Percentiles rank a stretch among this genome's conserved stretches.
Conservation (phyloP, 768 basidiomycete species). For the Boletus fagicola region DNA sequence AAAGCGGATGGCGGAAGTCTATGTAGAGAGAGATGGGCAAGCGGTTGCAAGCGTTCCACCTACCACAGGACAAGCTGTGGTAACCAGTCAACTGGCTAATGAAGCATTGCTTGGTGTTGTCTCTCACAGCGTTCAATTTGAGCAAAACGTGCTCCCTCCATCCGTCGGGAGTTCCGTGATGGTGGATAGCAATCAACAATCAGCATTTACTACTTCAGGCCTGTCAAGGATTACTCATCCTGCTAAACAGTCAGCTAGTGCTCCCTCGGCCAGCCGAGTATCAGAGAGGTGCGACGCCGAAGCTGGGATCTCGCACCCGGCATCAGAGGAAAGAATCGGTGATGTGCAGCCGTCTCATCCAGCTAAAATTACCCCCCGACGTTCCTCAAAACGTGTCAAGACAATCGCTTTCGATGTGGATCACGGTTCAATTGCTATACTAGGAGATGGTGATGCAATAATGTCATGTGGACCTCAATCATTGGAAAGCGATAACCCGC, state of each 20-base stretch:
- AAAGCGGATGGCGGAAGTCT: background rate
- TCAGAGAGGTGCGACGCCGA: background rate
- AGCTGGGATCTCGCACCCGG: background rate
- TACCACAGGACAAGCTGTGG: background rate
- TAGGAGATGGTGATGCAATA: background rate
- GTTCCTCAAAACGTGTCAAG: conserved; percentile 6
- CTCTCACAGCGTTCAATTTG: background rate
- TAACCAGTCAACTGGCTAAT: background rate
- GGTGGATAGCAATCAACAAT: background rate
- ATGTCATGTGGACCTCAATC: background rate
- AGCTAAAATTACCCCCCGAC: background rate
- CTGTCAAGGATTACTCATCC: background rate
- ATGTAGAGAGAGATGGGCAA: background rate
- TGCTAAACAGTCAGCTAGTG: background rate
- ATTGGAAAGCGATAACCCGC: background rate
- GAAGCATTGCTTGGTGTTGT: background rate
- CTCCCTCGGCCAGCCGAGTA: too few relatives aligned
- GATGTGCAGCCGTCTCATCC: background rate
- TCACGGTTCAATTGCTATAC: background rate
- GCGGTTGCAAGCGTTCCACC: background rate
- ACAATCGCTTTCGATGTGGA: background rate
- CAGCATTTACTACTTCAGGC: background rate
- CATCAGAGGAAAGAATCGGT: background rate
- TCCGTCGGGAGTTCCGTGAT: background rate
- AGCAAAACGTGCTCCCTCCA: background rate